Conservation (phyloP, 176 grass and related monocot species). For the Carex kokanica region DNA sequence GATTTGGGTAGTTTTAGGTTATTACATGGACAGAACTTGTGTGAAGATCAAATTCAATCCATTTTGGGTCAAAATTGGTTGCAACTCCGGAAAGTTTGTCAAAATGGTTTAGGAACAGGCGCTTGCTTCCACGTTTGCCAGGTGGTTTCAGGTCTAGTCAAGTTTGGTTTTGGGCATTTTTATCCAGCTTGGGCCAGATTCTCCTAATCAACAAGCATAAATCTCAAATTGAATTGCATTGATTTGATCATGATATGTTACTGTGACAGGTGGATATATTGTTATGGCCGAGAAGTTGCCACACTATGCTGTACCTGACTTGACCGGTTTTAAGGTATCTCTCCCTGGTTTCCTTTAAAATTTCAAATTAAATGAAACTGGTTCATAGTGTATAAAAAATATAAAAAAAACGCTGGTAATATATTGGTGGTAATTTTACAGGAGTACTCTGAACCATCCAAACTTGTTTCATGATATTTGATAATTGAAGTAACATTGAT, state of each 20-base stretch:
- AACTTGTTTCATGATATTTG: neutral
- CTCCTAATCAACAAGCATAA: neutral
- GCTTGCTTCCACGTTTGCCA: neutral
- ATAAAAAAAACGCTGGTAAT: neutral
- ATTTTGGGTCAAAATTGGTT: neutral
- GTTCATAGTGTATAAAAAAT: too few species aligned
- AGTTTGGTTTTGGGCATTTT: neutral
- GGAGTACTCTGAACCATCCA: neutral
- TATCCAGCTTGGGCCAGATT: neutral
- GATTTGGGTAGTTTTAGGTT: neutral
- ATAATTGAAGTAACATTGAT: neutral
- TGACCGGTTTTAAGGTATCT: slow-evolving; percentile 86
- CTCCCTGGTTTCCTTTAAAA: neutral
- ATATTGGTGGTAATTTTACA: neutral
- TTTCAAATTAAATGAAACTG: neutral
- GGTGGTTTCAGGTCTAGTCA: neutral
- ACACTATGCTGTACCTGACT: slow-evolving; percentile 70
- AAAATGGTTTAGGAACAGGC: neutral
- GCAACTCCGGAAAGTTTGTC: neutral
- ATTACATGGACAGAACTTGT: neutral
- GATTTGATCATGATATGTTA: neutral
- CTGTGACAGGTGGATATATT: slow-evolving; percentile 74
- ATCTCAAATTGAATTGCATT: neutral
- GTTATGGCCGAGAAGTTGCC: slow-evolving; percentile 82
- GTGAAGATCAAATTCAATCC: neutral